Base-by-base conservation (phyloP, 192 early-diverging fungal genomes). In the Gryganskiella cystojenkinii region DNA sequence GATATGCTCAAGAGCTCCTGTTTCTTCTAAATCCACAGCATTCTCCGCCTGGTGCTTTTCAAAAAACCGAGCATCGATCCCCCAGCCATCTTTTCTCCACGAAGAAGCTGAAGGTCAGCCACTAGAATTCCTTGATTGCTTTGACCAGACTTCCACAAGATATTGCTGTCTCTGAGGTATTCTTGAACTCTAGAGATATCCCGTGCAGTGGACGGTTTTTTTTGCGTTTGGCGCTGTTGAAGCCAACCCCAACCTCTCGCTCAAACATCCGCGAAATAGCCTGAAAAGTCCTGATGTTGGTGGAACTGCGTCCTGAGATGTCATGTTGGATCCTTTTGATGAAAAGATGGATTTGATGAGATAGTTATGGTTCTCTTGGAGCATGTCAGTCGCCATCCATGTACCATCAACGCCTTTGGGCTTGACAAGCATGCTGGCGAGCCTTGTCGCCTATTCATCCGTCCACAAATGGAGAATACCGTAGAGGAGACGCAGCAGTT, bases 351-450 rank as follows among this genome's bases (percentile, higher is more conserved):
- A 22, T 49, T 67, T 67, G 64, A 67, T 6, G 54, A 56, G 64
- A 35, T 67, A 67, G 54, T 67, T 68, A n/a, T 68, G 34, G 24
- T 40, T 57, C 66, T 68, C 66, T 68, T 68, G 66, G 25, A 31
- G 37, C 66, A 68, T 59, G 27, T 68, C 66, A 0, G 66, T 51
- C 17, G 56, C 46, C 56, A 68, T 68, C 66, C 66, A 68, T 52
- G 34, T 35, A 52, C 56, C 66, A 31, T 27, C 56, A 27, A 37
- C 0, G 46, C 66, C 66, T 68, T 68, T 68, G 56, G 47, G 55
- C 4, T 68, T 68, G 34, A 68, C 66, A 0, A 68, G 25, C 66
- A 57, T 59, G 35, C 56, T 59, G 0, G 66, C 40, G 6, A 57
- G 15, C 25, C 56, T 59, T 28, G 7, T 59, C 45, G 14, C 19